Conservation (phyloP, 1,284 basidiomycete species). For the Phylloporus gajari region DNA sequence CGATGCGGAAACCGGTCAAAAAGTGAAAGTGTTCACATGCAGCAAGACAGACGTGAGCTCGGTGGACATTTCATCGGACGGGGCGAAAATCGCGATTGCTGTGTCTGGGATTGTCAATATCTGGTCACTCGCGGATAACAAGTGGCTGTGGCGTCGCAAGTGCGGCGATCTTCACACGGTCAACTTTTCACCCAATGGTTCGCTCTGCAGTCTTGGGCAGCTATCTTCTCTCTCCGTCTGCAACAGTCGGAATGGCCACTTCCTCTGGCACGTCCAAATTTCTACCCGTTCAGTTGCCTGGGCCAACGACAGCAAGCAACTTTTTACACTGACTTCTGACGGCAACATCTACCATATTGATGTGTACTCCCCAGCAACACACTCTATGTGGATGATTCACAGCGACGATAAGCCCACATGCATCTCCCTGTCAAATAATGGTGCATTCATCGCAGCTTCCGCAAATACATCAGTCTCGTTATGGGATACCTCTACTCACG, state of each 20-base stretch:
- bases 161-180: background rate
- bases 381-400: background rate
- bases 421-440: background rate
- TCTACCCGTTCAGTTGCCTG: conserved; percentile 3
- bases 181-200: background rate
- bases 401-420: background rate
- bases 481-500: too few species aligned
- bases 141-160: background rate
- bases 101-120: background rate
- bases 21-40: background rate
- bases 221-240: background rate
- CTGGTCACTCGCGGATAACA: background rate
- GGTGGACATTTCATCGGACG: background rate
- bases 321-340: background rate
- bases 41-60: background rate
- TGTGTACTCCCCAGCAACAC: too few species aligned
- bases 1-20: background rate
- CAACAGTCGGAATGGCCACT: background rate
- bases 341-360: too few species aligned
- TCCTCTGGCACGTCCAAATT: background rate
- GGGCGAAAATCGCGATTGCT: background rate
- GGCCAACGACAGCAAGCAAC: background rate
- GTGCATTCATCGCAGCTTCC: conserved; percentile 3
- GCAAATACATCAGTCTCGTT: background rate
- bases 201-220: background rate